Evolutionary conservation across 345 rosid genomes (phyloP), one percentile per base, ranked within the genome.

Genomic region (Eucalyptus marginata): DNA sequence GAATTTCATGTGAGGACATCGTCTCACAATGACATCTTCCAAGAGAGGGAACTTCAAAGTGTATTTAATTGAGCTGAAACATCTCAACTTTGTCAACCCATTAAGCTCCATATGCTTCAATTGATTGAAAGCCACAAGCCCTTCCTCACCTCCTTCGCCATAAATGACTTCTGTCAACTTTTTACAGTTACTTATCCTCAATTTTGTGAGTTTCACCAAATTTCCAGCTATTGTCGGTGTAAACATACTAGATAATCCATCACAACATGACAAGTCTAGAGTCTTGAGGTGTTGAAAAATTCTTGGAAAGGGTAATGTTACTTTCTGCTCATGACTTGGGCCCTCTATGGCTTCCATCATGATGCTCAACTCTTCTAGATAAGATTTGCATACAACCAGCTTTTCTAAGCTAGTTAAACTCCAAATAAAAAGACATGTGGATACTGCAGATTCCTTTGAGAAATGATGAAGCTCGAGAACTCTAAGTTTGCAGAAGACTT

Each of bases 401-500:
- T 71, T 10, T 71, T 71, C 46, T 0, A 71, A 71, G 14, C 1
- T 18, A 1, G 81, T 71, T 18, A 71, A 71, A 36, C 81, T 71
- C 5, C 6, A 13, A 18, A 71, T 0, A 36, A 71, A 1, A 18
- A 0, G 14, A 18, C 13, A 36, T 0, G 3, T 36, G 81, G 46
- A 36, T 36, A 36, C 3, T 10, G 5, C 5, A 36, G 0, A 36
- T 71, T 71, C 81, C 46, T 36, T 3, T 13, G 46, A 71, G 46
- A 36, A 8, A 71, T 18, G 46, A 71, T 17, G 14, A 71, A 36
- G 81, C 15, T 71, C 3, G 1, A 71, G 81, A 36, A 71, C 27
- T 10, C 1, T 36, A 31, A 71, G 46, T 2, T 36, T 71, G 81
- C 5, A 3, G 0, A 71, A 36, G 46, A 71, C 3, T 71, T 71